Conservation (phyloP, 1,139 yeast genomes). For the Candida freyschussii region DNA sequence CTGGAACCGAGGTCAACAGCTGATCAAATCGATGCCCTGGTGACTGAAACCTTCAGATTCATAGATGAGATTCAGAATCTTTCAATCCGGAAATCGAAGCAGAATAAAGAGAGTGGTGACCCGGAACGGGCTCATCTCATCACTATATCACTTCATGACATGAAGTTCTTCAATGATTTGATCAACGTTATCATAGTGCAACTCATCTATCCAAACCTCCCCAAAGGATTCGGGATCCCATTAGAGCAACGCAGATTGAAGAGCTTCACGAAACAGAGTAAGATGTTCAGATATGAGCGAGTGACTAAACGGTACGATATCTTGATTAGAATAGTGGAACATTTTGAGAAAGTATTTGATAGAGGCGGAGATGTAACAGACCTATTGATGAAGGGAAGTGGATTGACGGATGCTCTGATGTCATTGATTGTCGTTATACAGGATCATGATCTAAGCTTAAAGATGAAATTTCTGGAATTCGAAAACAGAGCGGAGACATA, state of each 20-base stretch:
- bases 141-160: constrained; percentile 77
- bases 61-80: constrained; percentile 15
- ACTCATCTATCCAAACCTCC: constrained; percentile 65
- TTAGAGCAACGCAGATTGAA: constrained; percentile 53
- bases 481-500: constrained; percentile 52
- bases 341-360: constrained; percentile 14
- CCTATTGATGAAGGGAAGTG: constrained; percentile 63
- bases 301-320: constrained; percentile 6
- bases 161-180: constrained; percentile 64
- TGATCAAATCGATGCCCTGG: constrained; percentile 6
- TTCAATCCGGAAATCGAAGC: constrained; percentile 6
- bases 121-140: constrained; percentile 41
- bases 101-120: constrained; percentile 6
- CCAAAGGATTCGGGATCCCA: constrained; percentile 59
- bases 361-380: constrained; percentile 45
- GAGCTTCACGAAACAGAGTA: constrained; percentile 33
- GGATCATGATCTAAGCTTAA: constrained; percentile 4
- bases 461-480: constrained; percentile 18
- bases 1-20: constrained; percentile 6
- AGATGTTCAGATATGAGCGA: constrained; percentile 16
- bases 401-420: constrained; percentile 63
- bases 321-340: constrained; percentile 7
- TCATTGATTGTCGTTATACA: constrained; percentile 46
- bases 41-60: constrained; percentile 8
- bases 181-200: constrained; percentile 60